phyloP scores from a whole-genome alignment of 2,329 filamentous ascomycete species.

The Daldinia sp. region DNA sequence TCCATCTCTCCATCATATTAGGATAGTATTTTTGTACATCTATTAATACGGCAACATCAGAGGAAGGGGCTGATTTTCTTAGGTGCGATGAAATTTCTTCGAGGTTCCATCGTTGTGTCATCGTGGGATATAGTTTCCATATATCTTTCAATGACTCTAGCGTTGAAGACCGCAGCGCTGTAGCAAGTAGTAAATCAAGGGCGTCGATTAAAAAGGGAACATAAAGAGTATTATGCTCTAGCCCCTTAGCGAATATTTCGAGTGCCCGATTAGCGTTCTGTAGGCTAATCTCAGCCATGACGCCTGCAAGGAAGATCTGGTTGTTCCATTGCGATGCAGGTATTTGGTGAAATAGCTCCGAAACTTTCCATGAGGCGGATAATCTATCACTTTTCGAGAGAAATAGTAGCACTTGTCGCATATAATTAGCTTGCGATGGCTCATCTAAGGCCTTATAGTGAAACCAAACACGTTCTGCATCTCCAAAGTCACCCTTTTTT shows the following conservation, averaged over 20 bases:
- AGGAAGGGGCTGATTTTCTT: constrained; percentile 31
- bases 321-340: constrained; percentile 52
- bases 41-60: constrained; percentile 37
- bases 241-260: constrained; percentile 50
- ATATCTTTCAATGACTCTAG: constrained; percentile 32
- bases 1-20: constrained; percentile 38
- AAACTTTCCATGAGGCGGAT: constrained; percentile 56
- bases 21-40: constrained; percentile 42
- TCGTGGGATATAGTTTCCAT: constrained; percentile 42
- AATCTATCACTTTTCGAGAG: constrained; percentile 54
- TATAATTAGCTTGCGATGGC: constrained; percentile 39
- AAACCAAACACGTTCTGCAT: constrained; percentile 54
- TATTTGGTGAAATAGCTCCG: constrained; percentile 54
- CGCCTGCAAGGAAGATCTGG: constrained; percentile 50
- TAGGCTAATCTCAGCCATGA: constrained; percentile 54
- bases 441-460: constrained; percentile 52
- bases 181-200: constrained; percentile 55
- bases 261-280: constrained; percentile 52
- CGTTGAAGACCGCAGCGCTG: constrained; percentile 47
- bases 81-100: constrained; percentile 38
- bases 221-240: constrained; percentile 41
- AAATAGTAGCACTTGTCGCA: constrained; percentile 52
- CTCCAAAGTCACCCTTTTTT: constrained; percentile 25
- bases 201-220: constrained; percentile 48
- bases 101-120: constrained; percentile 40